Evolutionary conservation across 305 asterid species (phyloP), one percentile per base, ranked within the genome.

Genomic region (Ajuga reptans): DNA sequence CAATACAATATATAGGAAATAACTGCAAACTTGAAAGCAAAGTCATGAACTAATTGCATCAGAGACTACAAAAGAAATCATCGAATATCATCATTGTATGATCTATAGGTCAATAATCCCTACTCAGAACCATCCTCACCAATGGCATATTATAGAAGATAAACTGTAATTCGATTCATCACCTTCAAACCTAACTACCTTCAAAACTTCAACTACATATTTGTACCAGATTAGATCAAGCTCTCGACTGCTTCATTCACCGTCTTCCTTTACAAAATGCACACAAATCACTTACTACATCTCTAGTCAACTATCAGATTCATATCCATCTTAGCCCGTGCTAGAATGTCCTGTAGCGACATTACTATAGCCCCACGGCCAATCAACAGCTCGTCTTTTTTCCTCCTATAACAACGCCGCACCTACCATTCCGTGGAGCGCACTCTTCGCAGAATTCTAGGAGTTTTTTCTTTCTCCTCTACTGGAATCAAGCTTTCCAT

Each of bases 401-500:
- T 16, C 34, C 69, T 54, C 9, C 9, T 36, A 36, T 67, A 53
- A 9, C 41, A 51, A 75, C 36, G 55, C 56, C 65, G 12, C 43
- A 29, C 15, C 61, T 80, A 84, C 84, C 85, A 81, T 78, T 78
- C 75, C 82, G 75, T 71, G 21, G 95, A 88, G 3, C 31, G 81
- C 60, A 80, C 82, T 66, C 91, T 85, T 54, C 95, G 80, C 73
- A 91, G 74, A 67, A 81, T 66, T 77, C 84, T 84, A 2, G 87
- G 89, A 45, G 94, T 87, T 65, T 81, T 86, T 77, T 56, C 76
- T 76, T 84, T 76, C 84, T 90, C 96, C 18, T 62, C 80, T 0
- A 85, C 89, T 58, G 97, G 97, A 51, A 85, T 81, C 80, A 84
- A 71, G 79, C 78, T 87, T 79, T 91, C 91, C 91, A 87, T 84